These are phyloP conservation scores for Ceratocystis colombiana DNA, from an alignment of 2,329 filamentous ascomycete species.

Conservation along the genomic window DNA sequence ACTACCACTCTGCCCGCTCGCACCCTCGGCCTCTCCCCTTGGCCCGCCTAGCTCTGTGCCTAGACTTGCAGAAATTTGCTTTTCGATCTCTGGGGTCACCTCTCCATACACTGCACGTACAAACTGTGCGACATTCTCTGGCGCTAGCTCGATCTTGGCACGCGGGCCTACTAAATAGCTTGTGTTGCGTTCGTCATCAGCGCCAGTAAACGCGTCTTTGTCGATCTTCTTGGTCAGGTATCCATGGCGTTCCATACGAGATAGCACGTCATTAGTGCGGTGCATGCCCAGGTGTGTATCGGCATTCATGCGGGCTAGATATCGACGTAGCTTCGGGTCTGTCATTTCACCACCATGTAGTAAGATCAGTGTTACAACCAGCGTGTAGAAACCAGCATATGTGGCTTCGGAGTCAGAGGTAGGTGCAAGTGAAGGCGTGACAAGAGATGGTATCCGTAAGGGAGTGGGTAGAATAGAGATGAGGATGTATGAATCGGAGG, in stretches of 20 bases:
- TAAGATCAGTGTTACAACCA: constrained; percentile 66
- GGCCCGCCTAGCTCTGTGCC: constrained; percentile 36
- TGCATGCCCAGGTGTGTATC: constrained; percentile 64
- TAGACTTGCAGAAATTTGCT: constrained; percentile 51
- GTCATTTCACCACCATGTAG: constrained; percentile 63
- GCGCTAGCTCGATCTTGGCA: constrained; percentile 73
- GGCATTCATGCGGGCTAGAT: constrained; percentile 64
- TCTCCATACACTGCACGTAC: constrained; percentile 52
- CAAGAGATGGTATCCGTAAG: constrained; percentile 57
- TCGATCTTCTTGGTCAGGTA: constrained; percentile 72
- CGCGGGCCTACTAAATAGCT: constrained; percentile 79
- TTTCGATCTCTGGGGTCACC: constrained; percentile 46
- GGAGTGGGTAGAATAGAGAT: constrained; percentile 57
- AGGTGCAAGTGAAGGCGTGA: constrained; percentile 57
- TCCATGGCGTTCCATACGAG: constrained; percentile 66
- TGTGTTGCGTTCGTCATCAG: constrained; percentile 50
- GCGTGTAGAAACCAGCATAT: constrained; percentile 71
- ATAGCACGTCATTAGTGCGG: constrained; percentile 64
- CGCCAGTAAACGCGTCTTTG: constrained; percentile 35
- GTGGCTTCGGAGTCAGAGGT: constrained; percentile 60
- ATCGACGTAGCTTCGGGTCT: constrained; percentile 68
- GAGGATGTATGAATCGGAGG: constrained; percentile 66
- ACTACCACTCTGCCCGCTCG: constrained; percentile 27
- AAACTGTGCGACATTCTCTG: constrained; percentile 62
- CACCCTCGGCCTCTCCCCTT: constrained; percentile 28